phyloP scores from a whole-genome alignment of 768 basidiomycete species.

The Podaxis sp. region DNA sequence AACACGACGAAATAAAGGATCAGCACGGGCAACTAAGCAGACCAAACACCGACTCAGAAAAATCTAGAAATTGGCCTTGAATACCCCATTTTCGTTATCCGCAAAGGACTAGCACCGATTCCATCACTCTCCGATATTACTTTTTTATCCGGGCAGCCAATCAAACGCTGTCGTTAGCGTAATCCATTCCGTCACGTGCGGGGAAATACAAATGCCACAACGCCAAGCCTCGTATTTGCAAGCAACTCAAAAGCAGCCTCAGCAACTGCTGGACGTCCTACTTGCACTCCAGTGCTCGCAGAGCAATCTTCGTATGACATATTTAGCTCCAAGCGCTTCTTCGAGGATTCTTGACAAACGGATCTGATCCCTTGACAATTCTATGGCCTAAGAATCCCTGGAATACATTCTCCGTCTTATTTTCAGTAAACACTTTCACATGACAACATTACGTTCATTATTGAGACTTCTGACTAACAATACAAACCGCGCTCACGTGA shows the following conservation, averaged over 20 bases:
- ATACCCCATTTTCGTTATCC: background rate
- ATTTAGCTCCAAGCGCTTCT: background rate
- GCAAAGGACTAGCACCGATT: background rate
- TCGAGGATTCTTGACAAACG: constrained; percentile 4
- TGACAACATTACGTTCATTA: background rate
- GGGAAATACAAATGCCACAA: background rate
- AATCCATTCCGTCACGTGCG: background rate
- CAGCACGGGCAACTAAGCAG: background rate
- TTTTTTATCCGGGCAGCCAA: background rate
- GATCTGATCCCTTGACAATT: background rate
- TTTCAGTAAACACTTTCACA: background rate
- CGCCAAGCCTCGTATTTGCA: background rate
- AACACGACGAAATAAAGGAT: background rate
- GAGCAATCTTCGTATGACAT: background rate
- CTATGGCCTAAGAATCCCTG: background rate
- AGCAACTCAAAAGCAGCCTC: background rate
- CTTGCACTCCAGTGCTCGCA: too few species aligned
- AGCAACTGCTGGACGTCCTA: background rate
- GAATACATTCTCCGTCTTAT: background rate
- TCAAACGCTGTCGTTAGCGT: background rate
- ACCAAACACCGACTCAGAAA: constrained; percentile 3
- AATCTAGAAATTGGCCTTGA: background rate
- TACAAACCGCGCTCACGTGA: background rate
- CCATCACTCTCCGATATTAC: background rate
- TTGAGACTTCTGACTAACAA: background rate